phyloP scores from a whole-genome alignment of 352 stramenopile genomes.

The Aphanomyces cochlioides region DNA sequence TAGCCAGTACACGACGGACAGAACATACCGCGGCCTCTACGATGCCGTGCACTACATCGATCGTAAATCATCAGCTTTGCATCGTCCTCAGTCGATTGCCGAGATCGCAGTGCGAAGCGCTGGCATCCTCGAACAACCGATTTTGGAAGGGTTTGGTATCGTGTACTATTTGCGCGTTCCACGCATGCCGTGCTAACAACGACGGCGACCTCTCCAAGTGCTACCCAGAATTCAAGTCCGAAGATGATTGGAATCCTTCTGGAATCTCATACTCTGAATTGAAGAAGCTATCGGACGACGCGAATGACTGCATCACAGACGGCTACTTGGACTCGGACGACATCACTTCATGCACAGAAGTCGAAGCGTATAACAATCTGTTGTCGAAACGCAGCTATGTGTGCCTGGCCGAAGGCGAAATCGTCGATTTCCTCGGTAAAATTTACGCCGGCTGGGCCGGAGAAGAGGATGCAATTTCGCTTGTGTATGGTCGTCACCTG shows the following conservation, averaged over 20 bases:
- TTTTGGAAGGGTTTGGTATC: constrained; percentile 29
- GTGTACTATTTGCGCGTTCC: constrained; percentile 30
- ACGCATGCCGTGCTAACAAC: constrained; percentile 28
- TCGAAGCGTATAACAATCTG: neutral
- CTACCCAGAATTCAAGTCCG: constrained; percentile 23
- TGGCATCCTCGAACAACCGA: constrained; percentile 23
- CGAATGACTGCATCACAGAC: constrained; percentile 42
- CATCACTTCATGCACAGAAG: constrained; percentile 34
- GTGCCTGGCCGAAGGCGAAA: constrained; percentile 22
- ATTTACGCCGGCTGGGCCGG: neutral
- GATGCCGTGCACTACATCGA: constrained; percentile 27
- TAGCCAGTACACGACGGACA: constrained; percentile 17
- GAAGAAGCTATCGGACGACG: neutral
- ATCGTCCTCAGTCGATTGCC: constrained; percentile 23
- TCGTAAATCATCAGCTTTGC: constrained; percentile 10
- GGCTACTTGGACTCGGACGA: constrained; percentile 88
- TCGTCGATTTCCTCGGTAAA: neutral
- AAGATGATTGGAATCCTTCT: constrained; percentile 8
- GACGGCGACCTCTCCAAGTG: constrained; percentile 27
- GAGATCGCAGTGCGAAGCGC: constrained; percentile 29
- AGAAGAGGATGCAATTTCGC: constrained; percentile 8
- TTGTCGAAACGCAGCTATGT: constrained; percentile 21
- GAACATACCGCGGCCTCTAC: constrained; percentile 11
- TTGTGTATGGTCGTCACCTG: constrained; percentile 26
- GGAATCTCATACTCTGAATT: neutral